Evolutionary conservation across 2,329 filamentous ascomycete species (phyloP).

Genomic region (Proliferodiscus dingleyae): DNA sequence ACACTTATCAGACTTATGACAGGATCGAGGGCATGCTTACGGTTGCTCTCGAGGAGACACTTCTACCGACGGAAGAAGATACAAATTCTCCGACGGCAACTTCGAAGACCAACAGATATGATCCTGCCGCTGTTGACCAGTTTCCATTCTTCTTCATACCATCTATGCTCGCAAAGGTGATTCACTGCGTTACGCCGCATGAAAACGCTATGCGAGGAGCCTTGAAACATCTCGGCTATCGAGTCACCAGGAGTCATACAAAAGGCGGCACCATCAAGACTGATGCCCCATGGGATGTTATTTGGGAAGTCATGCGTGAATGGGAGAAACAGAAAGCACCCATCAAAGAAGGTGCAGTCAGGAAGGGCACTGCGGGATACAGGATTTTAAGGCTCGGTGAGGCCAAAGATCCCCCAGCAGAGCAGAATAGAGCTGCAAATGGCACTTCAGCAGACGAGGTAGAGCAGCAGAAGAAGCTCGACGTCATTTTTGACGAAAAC

Average conservation of each 20-base stretch:
- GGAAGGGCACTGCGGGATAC: slow-evolving; percentile 65
- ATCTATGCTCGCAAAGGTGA: slow-evolving; percentile 64
- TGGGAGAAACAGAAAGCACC: slow-evolving; percentile 81
- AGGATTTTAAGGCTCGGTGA: slow-evolving; percentile 53
- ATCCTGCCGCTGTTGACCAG: slow-evolving; percentile 62
- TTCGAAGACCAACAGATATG: slow-evolving; percentile 40
- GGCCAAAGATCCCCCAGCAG: slow-evolving; percentile 1
- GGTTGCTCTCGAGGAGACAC: slow-evolving; percentile 73
- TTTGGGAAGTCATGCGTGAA: slow-evolving; percentile 92
- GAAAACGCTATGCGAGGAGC: slow-evolving; percentile 78
- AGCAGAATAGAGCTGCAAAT: slow-evolving; percentile 13
- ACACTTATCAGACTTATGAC: slow-evolving; percentile 72
- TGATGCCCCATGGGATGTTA: slow-evolving; percentile 79
- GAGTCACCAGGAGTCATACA: slow-evolving; percentile 80
- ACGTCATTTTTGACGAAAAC: slow-evolving; percentile 71
- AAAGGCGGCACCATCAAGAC: slow-evolving; percentile 90
- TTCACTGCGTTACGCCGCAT: slow-evolving; percentile 77
- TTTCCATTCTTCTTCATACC: slow-evolving; percentile 86
- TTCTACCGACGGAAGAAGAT: slow-evolving; percentile 18
- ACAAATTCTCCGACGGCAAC: slow-evolving; percentile 29
- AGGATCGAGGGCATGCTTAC: slow-evolving; percentile 89
- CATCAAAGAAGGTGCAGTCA: slow-evolving; percentile 67
- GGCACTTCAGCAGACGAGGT: slow-evolving; percentile 14
- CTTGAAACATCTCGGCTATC: slow-evolving; percentile 73
- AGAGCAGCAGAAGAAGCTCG: slow-evolving; percentile 26